Percentiles rank a stretch among this genome's conserved stretches.
These are phyloP conservation scores for Amphicarpaea edgeworthii DNA, from an alignment of 306 rosid species.

Conservation along the genomic window DNA sequence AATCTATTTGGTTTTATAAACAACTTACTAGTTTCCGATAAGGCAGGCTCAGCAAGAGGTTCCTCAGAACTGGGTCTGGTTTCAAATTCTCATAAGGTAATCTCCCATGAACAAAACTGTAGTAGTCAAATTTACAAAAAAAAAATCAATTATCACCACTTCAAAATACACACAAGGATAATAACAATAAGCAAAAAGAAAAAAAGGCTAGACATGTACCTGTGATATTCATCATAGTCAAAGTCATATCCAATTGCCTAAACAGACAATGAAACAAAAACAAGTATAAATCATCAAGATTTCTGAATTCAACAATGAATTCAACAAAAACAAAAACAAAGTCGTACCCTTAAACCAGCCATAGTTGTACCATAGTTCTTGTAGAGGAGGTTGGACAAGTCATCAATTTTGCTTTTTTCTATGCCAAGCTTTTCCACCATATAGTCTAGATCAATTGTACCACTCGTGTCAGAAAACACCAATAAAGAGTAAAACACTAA, in stretches of 20 bases:
- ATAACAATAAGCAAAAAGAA: slow-evolving; percentile 1
- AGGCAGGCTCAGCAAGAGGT: slow-evolving; percentile 77
- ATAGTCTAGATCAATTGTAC: slow-evolving; percentile 57
- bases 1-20: slow-evolving; percentile 1
- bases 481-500: slow-evolving; percentile 1
- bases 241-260: slow-evolving; percentile 96
- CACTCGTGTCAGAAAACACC: neutral
- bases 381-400: slow-evolving; percentile 74
- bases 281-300: neutral
- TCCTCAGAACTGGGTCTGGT: slow-evolving; percentile 85
- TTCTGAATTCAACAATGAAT: slow-evolving; percentile 3
- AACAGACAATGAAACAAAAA: slow-evolving; percentile 40
- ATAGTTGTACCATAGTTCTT: slow-evolving; percentile 93
- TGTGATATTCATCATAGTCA: slow-evolving; percentile 92
- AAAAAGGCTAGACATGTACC: slow-evolving; percentile 50
- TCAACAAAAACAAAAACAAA: neutral
- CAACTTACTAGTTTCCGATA: slow-evolving; percentile 77
- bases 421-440: slow-evolving; percentile 91
- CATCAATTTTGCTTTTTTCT: slow-evolving; percentile 67
- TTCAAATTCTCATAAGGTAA: slow-evolving; percentile 87
- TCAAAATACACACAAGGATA: neutral
- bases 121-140: neutral
- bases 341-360: slow-evolving; percentile 94
- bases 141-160: slow-evolving; percentile 26
- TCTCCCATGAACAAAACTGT: slow-evolving; percentile 93